Evolutionary conservation across 257 asterid genomes (phyloP).

Genomic region (Thymus mandschuricus): DNA sequence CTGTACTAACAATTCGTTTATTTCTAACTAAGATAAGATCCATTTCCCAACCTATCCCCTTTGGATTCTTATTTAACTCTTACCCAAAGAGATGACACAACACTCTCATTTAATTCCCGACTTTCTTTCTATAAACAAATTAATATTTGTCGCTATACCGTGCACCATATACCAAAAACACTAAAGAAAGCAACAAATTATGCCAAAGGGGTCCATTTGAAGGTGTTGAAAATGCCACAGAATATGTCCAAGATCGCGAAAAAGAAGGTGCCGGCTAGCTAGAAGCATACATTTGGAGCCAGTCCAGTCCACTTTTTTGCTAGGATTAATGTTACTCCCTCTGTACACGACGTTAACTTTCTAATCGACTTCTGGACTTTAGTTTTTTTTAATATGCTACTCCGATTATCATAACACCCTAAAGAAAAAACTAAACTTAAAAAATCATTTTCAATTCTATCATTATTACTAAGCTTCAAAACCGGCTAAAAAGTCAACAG

Average conservation of each 20-base stretch:
- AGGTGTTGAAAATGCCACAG: not conserved
- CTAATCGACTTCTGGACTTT: no score
- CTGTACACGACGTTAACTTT: no score
- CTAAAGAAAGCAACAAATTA: conserved; percentile 19
- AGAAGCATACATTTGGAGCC: not conserved
- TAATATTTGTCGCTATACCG: conserved; percentile 9
- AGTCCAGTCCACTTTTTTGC: not conserved
- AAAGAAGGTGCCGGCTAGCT: conserved; percentile 27
- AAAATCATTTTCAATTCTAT: no score
- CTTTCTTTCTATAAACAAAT: not conserved
- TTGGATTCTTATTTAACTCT: not conserved
- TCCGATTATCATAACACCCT: no score
- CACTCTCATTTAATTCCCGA: conserved; percentile 4
- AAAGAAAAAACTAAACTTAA: no score
- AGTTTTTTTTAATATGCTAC: no score
- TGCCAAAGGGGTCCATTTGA: not conserved
- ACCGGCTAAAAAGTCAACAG: no score
- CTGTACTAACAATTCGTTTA: not conserved
- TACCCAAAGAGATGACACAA: conserved; percentile 1
- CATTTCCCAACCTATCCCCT: not conserved
- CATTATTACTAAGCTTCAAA: no score
- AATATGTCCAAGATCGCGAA: not conserved
- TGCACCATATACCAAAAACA: conserved; percentile 8
- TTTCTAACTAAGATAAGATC: not conserved
- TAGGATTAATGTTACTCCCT: not conserved